A percentile compares a stretch with the other conserved stretches of the same genome.
These are phyloP conservation scores for Paramyrothecium roridum DNA, from an alignment of 2,329 filamentous ascomycete species.

Conservation along the genomic window DNA sequence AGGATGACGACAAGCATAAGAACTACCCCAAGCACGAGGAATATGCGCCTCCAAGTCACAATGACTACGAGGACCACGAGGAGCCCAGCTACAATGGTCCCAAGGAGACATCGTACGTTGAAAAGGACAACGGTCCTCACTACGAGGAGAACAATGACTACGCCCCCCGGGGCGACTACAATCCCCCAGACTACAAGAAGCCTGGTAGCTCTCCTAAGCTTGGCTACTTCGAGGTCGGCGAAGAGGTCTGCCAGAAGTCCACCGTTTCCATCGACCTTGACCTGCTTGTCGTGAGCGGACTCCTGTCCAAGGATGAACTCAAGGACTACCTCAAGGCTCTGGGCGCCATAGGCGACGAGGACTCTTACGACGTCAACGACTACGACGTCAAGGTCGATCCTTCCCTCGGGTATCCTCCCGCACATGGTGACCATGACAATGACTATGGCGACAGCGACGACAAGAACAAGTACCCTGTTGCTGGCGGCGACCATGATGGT, in stretches of 20 bases:
- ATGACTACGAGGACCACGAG: not conserved
- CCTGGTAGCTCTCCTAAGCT: not conserved
- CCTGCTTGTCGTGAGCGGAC: conserved; percentile 13
- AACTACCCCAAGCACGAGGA: not conserved
- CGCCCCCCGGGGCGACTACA: not conserved
- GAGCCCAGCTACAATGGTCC: not conserved
- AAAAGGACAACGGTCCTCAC: no score
- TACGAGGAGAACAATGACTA: not conserved
- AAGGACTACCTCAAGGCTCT: conserved; percentile 15
- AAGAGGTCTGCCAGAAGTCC: conserved; percentile 16
- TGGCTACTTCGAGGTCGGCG: conserved; percentile 11
- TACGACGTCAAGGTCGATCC: conserved; percentile 5
- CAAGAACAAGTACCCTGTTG: no score
- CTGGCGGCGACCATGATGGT: not conserved
- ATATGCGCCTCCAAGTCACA: not conserved
- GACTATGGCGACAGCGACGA: not conserved
- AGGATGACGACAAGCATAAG: no score
- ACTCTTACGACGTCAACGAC: not conserved
- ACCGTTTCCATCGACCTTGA: conserved; percentile 14
- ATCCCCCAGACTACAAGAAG: not conserved
- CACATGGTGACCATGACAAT: not conserved
- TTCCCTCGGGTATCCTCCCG: conserved; percentile 1
- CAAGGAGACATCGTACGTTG: no score
- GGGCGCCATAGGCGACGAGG: conserved; percentile 5
- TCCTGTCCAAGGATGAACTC: conserved; percentile 15